phyloP scores from a whole-genome alignment of 306 rosid genomes.

The Prunus dulcis region DNA sequence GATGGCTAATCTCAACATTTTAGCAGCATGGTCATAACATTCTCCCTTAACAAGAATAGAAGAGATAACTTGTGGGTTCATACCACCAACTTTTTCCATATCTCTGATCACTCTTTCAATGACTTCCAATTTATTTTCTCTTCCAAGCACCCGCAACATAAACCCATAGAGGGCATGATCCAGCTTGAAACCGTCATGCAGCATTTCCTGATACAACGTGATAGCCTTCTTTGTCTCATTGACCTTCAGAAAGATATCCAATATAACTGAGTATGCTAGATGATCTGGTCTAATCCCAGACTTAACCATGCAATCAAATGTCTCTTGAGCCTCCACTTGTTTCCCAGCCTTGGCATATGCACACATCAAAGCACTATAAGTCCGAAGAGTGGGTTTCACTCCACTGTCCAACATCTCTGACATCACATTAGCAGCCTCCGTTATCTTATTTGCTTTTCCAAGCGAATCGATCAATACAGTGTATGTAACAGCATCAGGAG shows the following conservation, averaged over 20 bases:
- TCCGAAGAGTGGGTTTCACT: conserved; percentile 80
- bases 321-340: conserved; percentile 69
- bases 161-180: conserved; percentile 66
- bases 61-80: conserved; percentile 75
- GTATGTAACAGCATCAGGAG: conserved; percentile 80
- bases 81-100: conserved; percentile 59
- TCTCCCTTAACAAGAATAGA: conserved; percentile 78
- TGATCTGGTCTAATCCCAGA: conserved; percentile 80
- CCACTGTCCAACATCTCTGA: conserved; percentile 86
- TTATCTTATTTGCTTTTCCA: conserved; percentile 82
- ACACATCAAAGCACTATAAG: conserved; percentile 87
- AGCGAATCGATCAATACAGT: conserved; percentile 88
- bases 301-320: conserved; percentile 69
- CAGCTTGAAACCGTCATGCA: conserved; percentile 51
- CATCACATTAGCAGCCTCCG: conserved; percentile 75
- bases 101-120: conserved; percentile 62
- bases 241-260: conserved; percentile 72
- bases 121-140: conserved; percentile 57
- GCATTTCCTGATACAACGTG: conserved; percentile 65
- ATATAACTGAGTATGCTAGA: conserved; percentile 81
- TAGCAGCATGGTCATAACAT: conserved; percentile 76
- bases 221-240: conserved; percentile 72
- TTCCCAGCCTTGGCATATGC: conserved; percentile 82
- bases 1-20: conserved; percentile 69
- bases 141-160: conserved; percentile 60